Evolutionary conservation across 73 alveolate genomes (phyloP).

Genomic region (Tetrahymena borealis): DNA sequence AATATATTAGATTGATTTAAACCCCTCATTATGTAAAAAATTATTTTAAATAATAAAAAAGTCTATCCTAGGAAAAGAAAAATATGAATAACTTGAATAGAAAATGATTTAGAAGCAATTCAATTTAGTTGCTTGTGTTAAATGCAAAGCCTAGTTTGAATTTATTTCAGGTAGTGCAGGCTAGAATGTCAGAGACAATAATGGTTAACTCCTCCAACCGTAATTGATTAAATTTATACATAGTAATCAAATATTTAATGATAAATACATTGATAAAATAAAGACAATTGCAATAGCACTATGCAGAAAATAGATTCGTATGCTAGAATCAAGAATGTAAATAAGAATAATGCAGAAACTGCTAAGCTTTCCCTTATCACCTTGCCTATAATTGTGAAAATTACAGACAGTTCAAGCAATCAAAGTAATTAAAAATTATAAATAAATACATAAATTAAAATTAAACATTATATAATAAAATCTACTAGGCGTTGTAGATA

Average conservation of each 20-base stretch:
- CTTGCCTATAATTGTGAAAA: neutral
- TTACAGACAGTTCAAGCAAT: neutral
- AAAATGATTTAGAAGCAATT: neutral
- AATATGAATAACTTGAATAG: neutral
- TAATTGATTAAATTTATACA: neutral
- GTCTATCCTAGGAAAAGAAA: constrained; percentile 14
- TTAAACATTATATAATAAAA: too few relatives aligned
- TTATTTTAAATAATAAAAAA: neutral
- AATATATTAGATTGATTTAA: too few relatives aligned
- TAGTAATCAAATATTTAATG: neutral
- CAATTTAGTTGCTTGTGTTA: neutral
- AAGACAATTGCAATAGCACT: neutral
- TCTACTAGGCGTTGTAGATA: neutral
- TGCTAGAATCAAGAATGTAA: neutral
- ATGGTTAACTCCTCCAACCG: neutral
- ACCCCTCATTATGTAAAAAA: neutral
- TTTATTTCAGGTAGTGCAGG: neutral
- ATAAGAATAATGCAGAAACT: neutral
- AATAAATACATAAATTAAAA: too few relatives aligned
- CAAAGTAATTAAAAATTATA: neutral
- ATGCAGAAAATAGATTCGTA: neutral
- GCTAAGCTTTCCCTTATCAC: neutral
- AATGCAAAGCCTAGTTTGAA: neutral
- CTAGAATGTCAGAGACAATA: neutral
- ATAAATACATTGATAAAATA: too few relatives aligned